Evolutionary conservation across 495 filamentous ascomycete species (phyloP).

Genomic region (Oidiodendron maius): DNA sequence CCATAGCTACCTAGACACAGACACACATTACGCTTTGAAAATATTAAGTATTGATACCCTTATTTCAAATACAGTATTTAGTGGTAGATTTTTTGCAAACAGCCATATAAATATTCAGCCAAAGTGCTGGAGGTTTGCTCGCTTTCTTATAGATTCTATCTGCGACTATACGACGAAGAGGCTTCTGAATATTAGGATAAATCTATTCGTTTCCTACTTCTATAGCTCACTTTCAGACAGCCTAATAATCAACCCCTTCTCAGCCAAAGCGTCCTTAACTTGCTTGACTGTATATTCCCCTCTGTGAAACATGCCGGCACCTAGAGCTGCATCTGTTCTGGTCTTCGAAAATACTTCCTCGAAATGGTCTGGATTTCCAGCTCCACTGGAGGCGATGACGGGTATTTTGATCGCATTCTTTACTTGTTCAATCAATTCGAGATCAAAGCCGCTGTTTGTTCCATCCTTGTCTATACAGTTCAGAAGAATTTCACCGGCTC

Average conservation of each 20-base stretch:
- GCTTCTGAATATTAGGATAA: no score
- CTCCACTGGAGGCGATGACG: conserved; percentile 92
- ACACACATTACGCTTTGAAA: no score
- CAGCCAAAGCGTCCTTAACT: conserved; percentile 79
- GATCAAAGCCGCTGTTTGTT: conserved; percentile 89
- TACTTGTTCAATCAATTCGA: conserved; percentile 84
- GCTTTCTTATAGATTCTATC: no score
- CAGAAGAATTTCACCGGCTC: conserved; percentile 85
- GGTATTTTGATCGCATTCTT: conserved; percentile 82
- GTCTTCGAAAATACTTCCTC: conserved; percentile 84
- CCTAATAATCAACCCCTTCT: conserved; percentile 67
- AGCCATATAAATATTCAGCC: no score
- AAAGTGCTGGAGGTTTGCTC: no score
- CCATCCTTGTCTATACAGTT: conserved; percentile 99
- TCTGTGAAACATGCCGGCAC: conserved; percentile 96
- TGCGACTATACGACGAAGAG: no score
- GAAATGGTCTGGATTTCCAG: conserved; percentile 86
- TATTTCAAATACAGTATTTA: no score
- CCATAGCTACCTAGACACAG: conserved; percentile 32
- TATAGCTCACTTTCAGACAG: conserved; percentile 47
- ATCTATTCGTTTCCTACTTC: no score
- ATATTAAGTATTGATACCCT: no score
- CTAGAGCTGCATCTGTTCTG: conserved; percentile 83
- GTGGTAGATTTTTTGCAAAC: no score
- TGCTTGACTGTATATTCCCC: conserved; percentile 91